Evolutionary conservation across 805 yeast species (phyloP).

Genomic region (Ogataea pilisensis): DNA sequence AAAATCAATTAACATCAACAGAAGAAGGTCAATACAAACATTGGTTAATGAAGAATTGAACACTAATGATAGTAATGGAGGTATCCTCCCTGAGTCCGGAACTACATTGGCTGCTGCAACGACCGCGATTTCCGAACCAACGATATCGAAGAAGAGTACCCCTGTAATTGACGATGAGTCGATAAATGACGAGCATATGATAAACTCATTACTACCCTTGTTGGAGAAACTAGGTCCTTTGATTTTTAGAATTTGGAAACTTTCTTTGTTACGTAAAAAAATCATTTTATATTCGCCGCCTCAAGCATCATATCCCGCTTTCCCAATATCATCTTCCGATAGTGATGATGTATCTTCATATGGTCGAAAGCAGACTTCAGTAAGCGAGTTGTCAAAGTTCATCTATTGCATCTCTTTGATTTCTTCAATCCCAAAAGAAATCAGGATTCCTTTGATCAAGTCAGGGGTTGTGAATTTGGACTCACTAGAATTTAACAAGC

Average conservation of each 20-base stretch:
- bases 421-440: constrained; percentile 60
- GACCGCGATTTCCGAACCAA: constrained; percentile 15
- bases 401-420: constrained; percentile 56
- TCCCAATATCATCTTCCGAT: not conserved
- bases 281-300: constrained; percentile 41
- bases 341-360: constrained; percentile 1
- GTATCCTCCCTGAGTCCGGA: too few species aligned
- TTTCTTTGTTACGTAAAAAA: constrained; percentile 52
- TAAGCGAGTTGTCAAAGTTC: constrained; percentile 43
- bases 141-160: constrained; percentile 7
- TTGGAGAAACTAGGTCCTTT: constrained; percentile 59
- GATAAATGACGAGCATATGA: constrained; percentile 37
- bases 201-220: constrained; percentile 41
- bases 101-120: constrained; percentile 16
- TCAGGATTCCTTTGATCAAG: constrained; percentile 29
- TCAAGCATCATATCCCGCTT: constrained; percentile 17
- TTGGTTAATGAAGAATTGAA: constrained; percentile 15
- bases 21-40: constrained; percentile 21
- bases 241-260: constrained; percentile 60
- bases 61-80: constrained; percentile 10
- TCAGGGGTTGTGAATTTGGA: constrained; percentile 19
- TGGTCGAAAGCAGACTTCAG: constrained; percentile 19
- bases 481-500: constrained; percentile 35
- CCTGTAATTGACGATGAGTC: constrained; percentile 7
- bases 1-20: constrained; percentile 16